Percentiles rank a stretch among this genome's conserved stretches.
Conservation (phyloP, 805 yeast genomes). For the Lachancea thermotolerans region DNA sequence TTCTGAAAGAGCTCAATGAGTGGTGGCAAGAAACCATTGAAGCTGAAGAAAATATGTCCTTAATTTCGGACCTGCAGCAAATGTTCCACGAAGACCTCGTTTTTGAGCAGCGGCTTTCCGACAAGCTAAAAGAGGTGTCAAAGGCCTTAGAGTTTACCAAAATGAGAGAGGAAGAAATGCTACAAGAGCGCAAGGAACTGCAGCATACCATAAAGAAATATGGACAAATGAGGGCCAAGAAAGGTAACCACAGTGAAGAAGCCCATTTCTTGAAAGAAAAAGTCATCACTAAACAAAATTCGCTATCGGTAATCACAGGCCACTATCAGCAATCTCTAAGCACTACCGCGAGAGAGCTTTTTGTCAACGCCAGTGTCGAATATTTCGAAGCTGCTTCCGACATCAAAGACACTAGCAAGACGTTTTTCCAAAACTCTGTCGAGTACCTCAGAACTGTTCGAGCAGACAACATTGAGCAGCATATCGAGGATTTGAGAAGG, state of each 20-base stretch:
- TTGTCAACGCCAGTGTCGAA: slow-evolving; percentile 21
- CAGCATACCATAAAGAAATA: slow-evolving; percentile 16
- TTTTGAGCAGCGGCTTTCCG: slow-evolving; percentile 19
- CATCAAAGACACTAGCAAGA: slow-evolving; percentile 18
- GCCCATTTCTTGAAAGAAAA: slow-evolving; percentile 19
- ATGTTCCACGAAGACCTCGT: slow-evolving; percentile 20
- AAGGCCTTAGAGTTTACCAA: slow-evolving; percentile 20
- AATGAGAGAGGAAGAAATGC: slow-evolving; percentile 22
- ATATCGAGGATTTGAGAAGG: slow-evolving; percentile 20
- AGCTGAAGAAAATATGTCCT: slow-evolving; percentile 7
- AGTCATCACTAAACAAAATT: slow-evolving; percentile 15
- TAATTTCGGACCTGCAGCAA: slow-evolving; percentile 19
- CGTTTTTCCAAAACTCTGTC: slow-evolving; percentile 18
- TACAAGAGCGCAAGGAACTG: slow-evolving; percentile 16
- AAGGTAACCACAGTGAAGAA: slow-evolving; percentile 22
- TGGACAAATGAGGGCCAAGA: slow-evolving; percentile 14
- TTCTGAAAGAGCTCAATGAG: slow-evolving; percentile 14
- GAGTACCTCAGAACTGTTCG: slow-evolving; percentile 14
- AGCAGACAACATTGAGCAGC: slow-evolving; percentile 14
- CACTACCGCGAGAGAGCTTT: slow-evolving; percentile 20
- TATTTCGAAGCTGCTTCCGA: slow-evolving; percentile 21
- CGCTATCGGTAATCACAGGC: slow-evolving; percentile 15
- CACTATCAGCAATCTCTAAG: slow-evolving; percentile 22
- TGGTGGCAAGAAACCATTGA: slow-evolving; percentile 18
- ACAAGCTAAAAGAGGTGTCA: slow-evolving; percentile 13